Evolutionary conservation across 106 monocot species (phyloP), one percentile per base, ranked within the genome.

Genomic region (Alisma plantagoaquatica): DNA sequence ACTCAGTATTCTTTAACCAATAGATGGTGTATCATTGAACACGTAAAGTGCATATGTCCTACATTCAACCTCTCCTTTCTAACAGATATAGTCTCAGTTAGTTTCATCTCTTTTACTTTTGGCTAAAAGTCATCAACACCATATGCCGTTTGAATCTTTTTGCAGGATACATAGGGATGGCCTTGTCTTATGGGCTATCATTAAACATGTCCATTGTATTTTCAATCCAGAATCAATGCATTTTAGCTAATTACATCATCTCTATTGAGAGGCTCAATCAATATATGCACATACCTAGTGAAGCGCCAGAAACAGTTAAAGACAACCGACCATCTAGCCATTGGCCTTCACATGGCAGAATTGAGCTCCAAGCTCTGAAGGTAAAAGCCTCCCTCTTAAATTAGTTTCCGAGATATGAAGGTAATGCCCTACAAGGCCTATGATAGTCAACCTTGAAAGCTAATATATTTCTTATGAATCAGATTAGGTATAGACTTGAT

Each of bases 91-190:
- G n/a, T n/a, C n/a, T n/a, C n/a, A n/a, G n/a, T n/a, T n/a, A n/a
- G n/a, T n/a, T n/a, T n/a, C n/a, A n/a, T n/a, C n/a, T n/a, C n/a
- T n/a, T n/a, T n/a, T n/a, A n/a, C n/a, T n/a, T n/a, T n/a, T n/a
- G n/a, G n/a, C n/a, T n/a, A n/a, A n/a, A n/a, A n/a, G n/a, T n/a
- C n/a, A n/a, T n/a, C n/a, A n/a, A n/a, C n/a, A 20, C 11, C 41
- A 14, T 3, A 51, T 14, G 2, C 26, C 46, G 24, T 28, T 14
- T 45, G 5, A 12, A 4, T 9, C 29, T 46, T 66, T 22, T 22
- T 70, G 70, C 85, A 90, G 96, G 96, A 17, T 79, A 89, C 61
- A 66, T 90, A 35, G 96, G 96, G 31, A 74, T 98, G 89, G 96
- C 89, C 23, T 29, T 98, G 38, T 90, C 96, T 29, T 98, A 98